phyloP scores from a whole-genome alignment of 139 green algal species.

The Asterochloris erici region DNA sequence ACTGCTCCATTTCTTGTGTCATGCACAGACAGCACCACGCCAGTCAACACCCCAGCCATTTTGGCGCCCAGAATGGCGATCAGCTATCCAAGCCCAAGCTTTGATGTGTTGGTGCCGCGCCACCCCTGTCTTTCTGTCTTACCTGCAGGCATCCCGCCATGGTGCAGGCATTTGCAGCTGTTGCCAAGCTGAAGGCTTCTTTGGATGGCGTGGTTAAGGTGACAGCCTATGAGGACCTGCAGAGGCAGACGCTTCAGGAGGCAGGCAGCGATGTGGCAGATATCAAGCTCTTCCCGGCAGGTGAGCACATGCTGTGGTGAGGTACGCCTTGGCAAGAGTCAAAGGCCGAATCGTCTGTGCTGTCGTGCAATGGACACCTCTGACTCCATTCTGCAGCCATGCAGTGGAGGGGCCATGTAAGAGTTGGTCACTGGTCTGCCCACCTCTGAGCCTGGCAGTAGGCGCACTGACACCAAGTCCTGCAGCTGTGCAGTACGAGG shows the following conservation, averaged over 20 bases:
- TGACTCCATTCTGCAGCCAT: too few species aligned
- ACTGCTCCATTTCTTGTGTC: too few species aligned
- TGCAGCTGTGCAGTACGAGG: too few species aligned
- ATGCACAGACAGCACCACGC: too few species aligned
- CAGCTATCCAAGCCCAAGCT: too few species aligned
- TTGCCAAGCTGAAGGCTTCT: slow-evolving; percentile 13
- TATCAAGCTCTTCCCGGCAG: slow-evolving; percentile 33
- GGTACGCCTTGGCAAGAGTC: too few species aligned
- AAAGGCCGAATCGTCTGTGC: neutral
- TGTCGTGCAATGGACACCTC: neutral
- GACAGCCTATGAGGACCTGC: slow-evolving; percentile 32
- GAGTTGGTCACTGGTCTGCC: too few species aligned
- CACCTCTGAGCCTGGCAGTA: too few species aligned
- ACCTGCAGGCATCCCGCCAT: slow-evolving; percentile 28
- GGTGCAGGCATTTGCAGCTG: slow-evolving; percentile 19
- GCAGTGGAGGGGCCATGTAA: too few species aligned
- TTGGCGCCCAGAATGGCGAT: neutral
- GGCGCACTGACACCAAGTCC: too few species aligned
- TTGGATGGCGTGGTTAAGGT: slow-evolving; percentile 27
- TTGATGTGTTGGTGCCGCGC: neutral
- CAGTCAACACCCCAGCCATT: neutral
- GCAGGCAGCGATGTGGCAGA: slow-evolving; percentile 16
- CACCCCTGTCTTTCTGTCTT: neutral
- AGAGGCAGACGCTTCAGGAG: neutral
- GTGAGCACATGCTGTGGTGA: slow-evolving; percentile 12